Conservation (phyloP, 2,329 filamentous ascomycete genomes). For the Claviceps fusiformis region DNA sequence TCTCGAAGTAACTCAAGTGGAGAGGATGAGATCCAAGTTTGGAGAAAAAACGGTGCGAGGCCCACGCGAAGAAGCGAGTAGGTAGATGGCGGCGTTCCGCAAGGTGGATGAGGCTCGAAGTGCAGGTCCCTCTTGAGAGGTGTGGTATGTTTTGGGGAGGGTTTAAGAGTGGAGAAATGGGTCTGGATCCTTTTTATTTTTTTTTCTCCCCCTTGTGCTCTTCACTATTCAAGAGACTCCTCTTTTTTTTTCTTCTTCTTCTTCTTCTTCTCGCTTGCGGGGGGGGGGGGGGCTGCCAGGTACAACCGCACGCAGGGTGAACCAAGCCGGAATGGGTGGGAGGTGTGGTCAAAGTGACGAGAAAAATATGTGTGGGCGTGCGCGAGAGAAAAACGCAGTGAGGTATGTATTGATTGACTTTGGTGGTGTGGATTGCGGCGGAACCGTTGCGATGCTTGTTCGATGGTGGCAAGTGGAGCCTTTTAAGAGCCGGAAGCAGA, state of each 20-base stretch:
- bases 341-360: constrained; percentile 8
- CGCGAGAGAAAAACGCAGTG: neutral
- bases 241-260: constrained; percentile 23
- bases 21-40: constrained; percentile 9
- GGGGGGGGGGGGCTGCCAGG: constrained; percentile 11
- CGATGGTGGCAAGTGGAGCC: constrained; percentile 13
- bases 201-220: constrained; percentile 11
- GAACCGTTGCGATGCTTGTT: constrained; percentile 12
- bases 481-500: constrained; percentile 14
- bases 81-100: constrained; percentile 16
- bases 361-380: constrained; percentile 5
- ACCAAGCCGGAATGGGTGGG: constrained; percentile 16
- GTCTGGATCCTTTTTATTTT: constrained; percentile 28
- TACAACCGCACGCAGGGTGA: constrained; percentile 10
- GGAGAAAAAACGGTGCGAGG: constrained; percentile 9
- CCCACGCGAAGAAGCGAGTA: constrained; percentile 14
- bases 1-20: constrained; percentile 5
- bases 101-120: constrained; percentile 26
- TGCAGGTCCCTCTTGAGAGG: constrained; percentile 25
- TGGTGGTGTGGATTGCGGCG: constrained; percentile 9
- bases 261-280: constrained; percentile 17
- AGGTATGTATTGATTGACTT: constrained; percentile 5
- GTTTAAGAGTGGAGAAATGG: constrained; percentile 32
- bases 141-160: constrained; percentile 30
- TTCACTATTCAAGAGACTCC: constrained; percentile 1